phyloP scores from a whole-genome alignment of 108 stramenopile species.

The Nannochloropsis salina region DNA sequence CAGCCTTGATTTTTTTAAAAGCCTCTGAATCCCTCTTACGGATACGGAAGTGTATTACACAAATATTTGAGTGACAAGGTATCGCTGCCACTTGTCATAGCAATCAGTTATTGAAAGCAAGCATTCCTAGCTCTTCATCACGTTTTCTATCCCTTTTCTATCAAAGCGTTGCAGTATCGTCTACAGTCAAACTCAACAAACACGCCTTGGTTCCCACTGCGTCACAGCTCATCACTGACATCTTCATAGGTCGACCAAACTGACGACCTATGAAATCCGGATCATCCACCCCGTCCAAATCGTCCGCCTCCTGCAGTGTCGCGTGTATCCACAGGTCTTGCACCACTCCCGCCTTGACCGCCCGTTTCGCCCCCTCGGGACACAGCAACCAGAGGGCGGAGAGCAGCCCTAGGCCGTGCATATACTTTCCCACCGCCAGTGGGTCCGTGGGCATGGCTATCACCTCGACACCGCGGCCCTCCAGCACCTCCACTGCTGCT shows the following conservation, averaged over 20 bases:
- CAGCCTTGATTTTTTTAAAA: too few species aligned
- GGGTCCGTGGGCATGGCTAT: neutral
- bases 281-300: neutral
- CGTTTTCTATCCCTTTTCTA: neutral
- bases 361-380: neutral
- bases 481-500: slow-evolving; percentile 14
- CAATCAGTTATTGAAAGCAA: too few species aligned
- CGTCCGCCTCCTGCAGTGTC: slow-evolving; percentile 5
- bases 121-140: too few species aligned
- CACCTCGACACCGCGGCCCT: neutral
- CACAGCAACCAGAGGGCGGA: neutral
- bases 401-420: neutral
- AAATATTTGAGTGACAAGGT: too few species aligned
- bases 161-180: slow-evolving; percentile 11
- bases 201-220: neutral
- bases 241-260: neutral
- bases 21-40: too few species aligned
- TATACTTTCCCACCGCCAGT: neutral
- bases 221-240: neutral
- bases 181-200: slow-evolving; percentile 1
- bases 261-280: neutral
- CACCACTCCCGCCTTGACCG: slow-evolving; percentile 17
- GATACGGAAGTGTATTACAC: too few species aligned
- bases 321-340: slow-evolving; percentile 16
- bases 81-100: too few species aligned